A percentile compares a stretch with the other conserved stretches of the same genome.
Conservation (phyloP, 129 eudicot species). For the Flaveria trinervia region DNA sequence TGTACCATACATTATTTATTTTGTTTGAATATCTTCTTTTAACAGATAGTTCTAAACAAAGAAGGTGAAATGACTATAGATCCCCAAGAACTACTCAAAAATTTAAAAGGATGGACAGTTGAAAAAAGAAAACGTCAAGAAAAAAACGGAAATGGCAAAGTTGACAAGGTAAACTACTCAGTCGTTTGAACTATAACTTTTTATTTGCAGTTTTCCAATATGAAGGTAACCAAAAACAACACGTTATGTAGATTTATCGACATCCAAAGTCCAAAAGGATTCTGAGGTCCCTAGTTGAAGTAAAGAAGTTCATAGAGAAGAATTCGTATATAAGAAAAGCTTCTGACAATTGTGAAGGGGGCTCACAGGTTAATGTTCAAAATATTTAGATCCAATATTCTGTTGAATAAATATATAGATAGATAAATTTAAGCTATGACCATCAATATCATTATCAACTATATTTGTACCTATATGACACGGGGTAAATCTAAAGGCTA, state of each 20-base stretch:
- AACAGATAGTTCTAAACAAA: background rate
- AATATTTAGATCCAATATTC: background rate
- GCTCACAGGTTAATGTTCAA: background rate
- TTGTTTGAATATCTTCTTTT: background rate
- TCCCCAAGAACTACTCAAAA: background rate
- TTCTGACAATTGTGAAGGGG: background rate
- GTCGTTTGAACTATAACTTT: background rate
- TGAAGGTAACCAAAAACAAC: background rate
- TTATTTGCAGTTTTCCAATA: background rate
- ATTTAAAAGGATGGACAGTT: slow-evolving; percentile 23
- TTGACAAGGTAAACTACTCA: slow-evolving; percentile 22
- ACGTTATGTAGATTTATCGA: slow-evolving; percentile 1
- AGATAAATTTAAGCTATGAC: too few species aligned
- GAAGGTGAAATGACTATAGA: background rate
- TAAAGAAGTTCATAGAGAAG: background rate
- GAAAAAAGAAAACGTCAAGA: slow-evolving; percentile 1
- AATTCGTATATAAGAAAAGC: background rate
- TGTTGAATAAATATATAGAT: background rate
- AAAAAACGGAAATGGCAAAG: background rate
- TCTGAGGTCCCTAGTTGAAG: slow-evolving; percentile 8
- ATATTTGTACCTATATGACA: too few species aligned
- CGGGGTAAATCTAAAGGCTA: background rate
- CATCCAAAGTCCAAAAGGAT: slow-evolving; percentile 1
- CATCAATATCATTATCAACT: too few species aligned
- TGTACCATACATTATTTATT: too few species aligned